Conservation (phyloP, 1,284 basidiomycete species). For the Pseudozyma flocculosa region DNA sequence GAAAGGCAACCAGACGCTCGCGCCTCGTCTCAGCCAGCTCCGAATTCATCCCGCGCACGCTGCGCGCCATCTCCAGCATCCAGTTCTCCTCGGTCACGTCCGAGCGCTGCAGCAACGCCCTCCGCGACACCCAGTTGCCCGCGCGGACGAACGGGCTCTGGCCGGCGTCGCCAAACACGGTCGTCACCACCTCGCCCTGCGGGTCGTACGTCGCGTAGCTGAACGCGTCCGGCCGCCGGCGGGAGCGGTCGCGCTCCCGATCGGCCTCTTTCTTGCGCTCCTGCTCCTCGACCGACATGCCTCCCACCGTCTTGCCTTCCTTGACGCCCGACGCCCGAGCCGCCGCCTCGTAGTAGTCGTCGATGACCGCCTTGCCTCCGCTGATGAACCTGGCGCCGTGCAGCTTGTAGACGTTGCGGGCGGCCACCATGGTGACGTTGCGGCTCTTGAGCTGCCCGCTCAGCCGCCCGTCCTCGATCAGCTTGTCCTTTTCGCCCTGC, state of each 20-base stretch:
- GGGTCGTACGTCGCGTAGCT: slow-evolving; percentile 42
- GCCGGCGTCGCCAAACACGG: slow-evolving; percentile 53
- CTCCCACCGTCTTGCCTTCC: slow-evolving; percentile 53
- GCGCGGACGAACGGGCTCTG: slow-evolving; percentile 50
- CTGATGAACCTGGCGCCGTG: slow-evolving; percentile 87
- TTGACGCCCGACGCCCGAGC: slow-evolving; percentile 62
- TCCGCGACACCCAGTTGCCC: slow-evolving; percentile 38
- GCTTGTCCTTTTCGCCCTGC: slow-evolving; percentile 75
- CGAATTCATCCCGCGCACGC: slow-evolving; percentile 50
- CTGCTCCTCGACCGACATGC: slow-evolving; percentile 38
- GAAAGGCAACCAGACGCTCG: slow-evolving; percentile 40
- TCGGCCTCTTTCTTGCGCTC: slow-evolving; percentile 43
- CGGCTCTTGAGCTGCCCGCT: slow-evolving; percentile 83
- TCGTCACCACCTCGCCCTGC: slow-evolving; percentile 48
- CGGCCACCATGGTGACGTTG: slow-evolving; percentile 88
- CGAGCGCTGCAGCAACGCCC: slow-evolving; percentile 34
- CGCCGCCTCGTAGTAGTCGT: slow-evolving; percentile 92
- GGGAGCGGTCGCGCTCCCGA: slow-evolving; percentile 36
- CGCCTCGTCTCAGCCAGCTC: slow-evolving; percentile 47
- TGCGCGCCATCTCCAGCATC: slow-evolving; percentile 55
- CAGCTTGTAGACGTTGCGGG: slow-evolving; percentile 88
- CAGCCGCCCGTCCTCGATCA: slow-evolving; percentile 83
- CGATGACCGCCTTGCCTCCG: slow-evolving; percentile 82
- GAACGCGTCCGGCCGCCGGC: slow-evolving; percentile 43
- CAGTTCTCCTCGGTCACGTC: slow-evolving; percentile 55